These are phyloP conservation scores for Pythium dissimile DNA, from an alignment of 352 stramenopile genomes.

Conservation along the genomic window DNA sequence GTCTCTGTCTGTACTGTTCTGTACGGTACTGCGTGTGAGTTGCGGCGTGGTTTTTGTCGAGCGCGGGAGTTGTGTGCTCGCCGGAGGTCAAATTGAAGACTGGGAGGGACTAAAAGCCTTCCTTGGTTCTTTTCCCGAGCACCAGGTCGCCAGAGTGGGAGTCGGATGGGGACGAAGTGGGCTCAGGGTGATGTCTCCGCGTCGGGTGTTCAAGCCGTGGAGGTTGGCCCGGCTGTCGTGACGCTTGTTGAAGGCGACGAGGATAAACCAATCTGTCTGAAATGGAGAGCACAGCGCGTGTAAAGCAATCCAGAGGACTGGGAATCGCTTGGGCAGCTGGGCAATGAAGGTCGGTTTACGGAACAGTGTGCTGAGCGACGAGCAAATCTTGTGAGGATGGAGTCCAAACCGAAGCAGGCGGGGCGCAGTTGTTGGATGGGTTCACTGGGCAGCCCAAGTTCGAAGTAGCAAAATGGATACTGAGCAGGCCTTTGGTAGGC, in stretches of 20 bases:
- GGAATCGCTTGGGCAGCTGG: no score
- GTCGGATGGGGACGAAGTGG: conserved; percentile 9
- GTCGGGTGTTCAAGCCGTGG: conserved; percentile 2
- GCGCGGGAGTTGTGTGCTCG: not conserved
- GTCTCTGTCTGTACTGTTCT: not conserved
- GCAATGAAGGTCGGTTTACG: not conserved
- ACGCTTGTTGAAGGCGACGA: not conserved
- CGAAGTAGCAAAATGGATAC: conserved; percentile 23
- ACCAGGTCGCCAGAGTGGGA: conserved; percentile 11
- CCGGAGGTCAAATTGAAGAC: not conserved
- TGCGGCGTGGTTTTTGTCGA: not conserved
- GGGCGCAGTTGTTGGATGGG: conserved; percentile 9
- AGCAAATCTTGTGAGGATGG: no score
- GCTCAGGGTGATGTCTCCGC: not conserved
- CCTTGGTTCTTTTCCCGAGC: conserved; percentile 1
- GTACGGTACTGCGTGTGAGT: not conserved
- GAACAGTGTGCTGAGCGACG: no score
- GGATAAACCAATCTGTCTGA: no score
- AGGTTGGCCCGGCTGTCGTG: not conserved
- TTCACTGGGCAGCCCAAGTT: conserved; percentile 6
- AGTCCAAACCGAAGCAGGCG: not conserved
- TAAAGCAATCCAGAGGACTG: no score
- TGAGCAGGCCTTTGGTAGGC: conserved; percentile 4
- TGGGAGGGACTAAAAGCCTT: not conserved
- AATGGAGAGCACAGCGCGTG: no score